Percentiles rank a stretch among this genome's conserved stretches.
phyloP scores from a whole-genome alignment of 345 rosid species.

The Kernera saxatilis region DNA sequence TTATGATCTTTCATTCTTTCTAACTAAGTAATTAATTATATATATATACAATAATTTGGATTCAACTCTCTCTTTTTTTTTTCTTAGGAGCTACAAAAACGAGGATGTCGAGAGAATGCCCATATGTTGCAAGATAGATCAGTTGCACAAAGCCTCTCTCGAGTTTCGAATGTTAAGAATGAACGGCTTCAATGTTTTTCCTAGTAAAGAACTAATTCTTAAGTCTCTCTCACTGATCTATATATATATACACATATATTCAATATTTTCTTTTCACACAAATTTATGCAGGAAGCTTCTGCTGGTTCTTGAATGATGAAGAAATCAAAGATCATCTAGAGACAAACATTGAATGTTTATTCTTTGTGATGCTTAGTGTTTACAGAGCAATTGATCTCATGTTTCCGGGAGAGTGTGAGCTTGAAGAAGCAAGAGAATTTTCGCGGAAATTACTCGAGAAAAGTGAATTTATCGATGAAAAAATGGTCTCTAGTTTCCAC shows the following conservation, averaged over 20 bases:
- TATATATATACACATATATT: not conserved
- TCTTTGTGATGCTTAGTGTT: conserved; percentile 38
- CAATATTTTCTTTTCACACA: not conserved
- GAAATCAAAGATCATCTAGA: conserved; percentile 28
- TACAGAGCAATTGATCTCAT: conserved; percentile 53
- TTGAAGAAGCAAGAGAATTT: conserved; percentile 43
- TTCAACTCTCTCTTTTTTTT: not conserved
- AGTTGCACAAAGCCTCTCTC: conserved; percentile 44
- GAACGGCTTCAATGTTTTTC: conserved; percentile 44
- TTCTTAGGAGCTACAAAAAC: conserved; percentile 29
- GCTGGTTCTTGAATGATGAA: conserved; percentile 46
- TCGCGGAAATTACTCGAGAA: conserved; percentile 40
- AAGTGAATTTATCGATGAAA: not conserved
- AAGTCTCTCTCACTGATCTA: too few species aligned
- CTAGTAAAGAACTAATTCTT: conserved; percentile 29
- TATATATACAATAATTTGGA: not conserved
- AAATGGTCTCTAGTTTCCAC: conserved; percentile 9
- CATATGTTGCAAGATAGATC: not conserved
- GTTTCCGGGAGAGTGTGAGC: conserved; percentile 44
- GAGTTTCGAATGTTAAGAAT: conserved; percentile 47
- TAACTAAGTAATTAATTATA: too few species aligned
- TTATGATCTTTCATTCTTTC: not conserved
- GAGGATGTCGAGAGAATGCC: not conserved
- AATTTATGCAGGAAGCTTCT: conserved; percentile 36
- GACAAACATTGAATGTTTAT: conserved; percentile 25